Evolutionary conservation across 352 stramenopile genomes (phyloP).

Genomic region (Pythium utonaiense): DNA sequence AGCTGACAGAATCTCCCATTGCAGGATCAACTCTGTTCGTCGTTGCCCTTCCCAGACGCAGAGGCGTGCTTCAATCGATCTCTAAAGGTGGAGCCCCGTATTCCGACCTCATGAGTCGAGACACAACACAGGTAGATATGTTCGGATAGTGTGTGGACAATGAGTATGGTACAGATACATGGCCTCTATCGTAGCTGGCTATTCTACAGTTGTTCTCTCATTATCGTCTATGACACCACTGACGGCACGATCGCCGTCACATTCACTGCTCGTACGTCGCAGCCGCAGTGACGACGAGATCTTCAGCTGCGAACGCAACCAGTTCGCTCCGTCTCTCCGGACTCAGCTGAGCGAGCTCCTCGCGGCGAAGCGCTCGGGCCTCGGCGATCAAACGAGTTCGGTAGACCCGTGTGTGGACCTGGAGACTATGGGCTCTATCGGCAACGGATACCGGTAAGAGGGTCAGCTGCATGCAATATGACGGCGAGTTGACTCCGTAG

Average conservation of each 20-base stretch:
- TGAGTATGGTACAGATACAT: background rate
- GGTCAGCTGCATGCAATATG: constrained; percentile 23
- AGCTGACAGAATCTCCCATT: background rate
- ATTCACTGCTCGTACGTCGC: constrained; percentile 12
- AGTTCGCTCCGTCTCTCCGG: constrained; percentile 14
- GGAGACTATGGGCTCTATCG: constrained; percentile 2
- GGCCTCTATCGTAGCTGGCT: too few relatives aligned
- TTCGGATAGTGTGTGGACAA: background rate
- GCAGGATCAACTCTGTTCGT: constrained; percentile 74
- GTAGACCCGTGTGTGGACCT: constrained; percentile 19
- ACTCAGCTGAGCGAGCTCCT: constrained; percentile 10
- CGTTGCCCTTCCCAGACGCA: constrained; percentile 52
- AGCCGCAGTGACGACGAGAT: constrained; percentile 17
- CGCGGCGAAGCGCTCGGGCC: background rate
- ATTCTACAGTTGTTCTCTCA: too few relatives aligned
- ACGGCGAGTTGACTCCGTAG: constrained; percentile 18
- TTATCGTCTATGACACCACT: too few relatives aligned
- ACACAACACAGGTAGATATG: background rate
- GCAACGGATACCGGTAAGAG: constrained; percentile 13
- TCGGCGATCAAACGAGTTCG: constrained; percentile 13
- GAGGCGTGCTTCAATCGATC: constrained; percentile 81
- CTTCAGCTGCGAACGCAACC: constrained; percentile 16
- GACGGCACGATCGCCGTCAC: too few relatives aligned
- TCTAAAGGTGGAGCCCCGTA: constrained; percentile 76
- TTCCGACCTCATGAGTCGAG: constrained; percentile 36